Base-by-base conservation (phyloP, 2,329 filamentous ascomycete species). In the Monosporascus sp. region DNA sequence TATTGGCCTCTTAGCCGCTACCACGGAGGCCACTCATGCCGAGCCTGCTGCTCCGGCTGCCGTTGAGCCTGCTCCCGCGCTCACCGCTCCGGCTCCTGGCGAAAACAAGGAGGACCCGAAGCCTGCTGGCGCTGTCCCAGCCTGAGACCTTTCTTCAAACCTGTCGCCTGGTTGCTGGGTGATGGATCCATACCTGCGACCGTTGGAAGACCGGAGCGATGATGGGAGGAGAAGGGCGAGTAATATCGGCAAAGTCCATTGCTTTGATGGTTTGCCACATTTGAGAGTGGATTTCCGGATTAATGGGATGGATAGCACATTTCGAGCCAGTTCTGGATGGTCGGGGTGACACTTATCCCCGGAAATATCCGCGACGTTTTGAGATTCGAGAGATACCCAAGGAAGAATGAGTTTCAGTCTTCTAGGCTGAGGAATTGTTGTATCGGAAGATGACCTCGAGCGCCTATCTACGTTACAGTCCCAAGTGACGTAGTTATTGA, bases 41-140 rank as follows among this genome's bases (percentile, higher is more conserved):
- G 56, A 59, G 17, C 57, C 50, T 39, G 44, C 53, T 54, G 58
- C 50, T 35, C 54, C 56, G 7, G 56, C 60, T 22, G 54, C 65
- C 22, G 54, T 61, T 20, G 53, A 61, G 27, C 53, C 58, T 18
- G 54, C 58, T 27, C 53, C 60, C 17, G 49, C 60, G 41, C 48
- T 60, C 22, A 56, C 60, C 35, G 52, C 49, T 38, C 52, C 54
- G 2, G 57, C 50, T 41, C 49, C 47, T 20, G 50, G 57, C 46
- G 60, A 61, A 52, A 59, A 62, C 50, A 62, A 66, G 44, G 54
- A 60, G 50, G 59, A 64, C 50, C 53, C 60, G 48, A 57, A 61
- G 53, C 58, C 66, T 3, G 59, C 66, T n/a, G 54, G 63, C 11
- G 51, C 61, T 43, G 50, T 64, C 9, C 57, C 58, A 49, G 54